Conservation (phyloP, 805 yeast species). For the Teunomyces gatunensis region DNA sequence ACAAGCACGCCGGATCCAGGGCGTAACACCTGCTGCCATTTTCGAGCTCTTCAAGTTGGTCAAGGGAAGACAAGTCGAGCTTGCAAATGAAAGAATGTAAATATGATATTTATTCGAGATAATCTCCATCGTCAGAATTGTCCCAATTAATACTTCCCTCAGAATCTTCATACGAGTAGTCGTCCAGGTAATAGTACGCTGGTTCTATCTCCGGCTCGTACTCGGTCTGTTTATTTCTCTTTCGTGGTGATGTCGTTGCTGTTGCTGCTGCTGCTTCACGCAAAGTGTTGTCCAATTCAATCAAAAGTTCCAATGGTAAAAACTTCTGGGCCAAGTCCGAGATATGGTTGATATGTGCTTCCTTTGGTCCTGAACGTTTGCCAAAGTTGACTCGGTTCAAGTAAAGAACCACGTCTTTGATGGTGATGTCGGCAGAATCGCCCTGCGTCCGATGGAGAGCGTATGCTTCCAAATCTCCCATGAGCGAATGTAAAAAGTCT, state of each 20-base stretch:
- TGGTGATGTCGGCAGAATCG: conserved; percentile 24
- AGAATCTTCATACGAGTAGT: not conserved
- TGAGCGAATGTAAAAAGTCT: conserved; percentile 27
- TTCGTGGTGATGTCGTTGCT: no score
- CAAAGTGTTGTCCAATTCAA: conserved; percentile 31
- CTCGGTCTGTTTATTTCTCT: not conserved
- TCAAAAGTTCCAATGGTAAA: conserved; percentile 35
- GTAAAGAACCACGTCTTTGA: conserved; percentile 35
- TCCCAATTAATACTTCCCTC: not conserved
- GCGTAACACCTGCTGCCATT: conserved; percentile 90
- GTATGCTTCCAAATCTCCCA: conserved; percentile 34
- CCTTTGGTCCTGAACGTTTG: conserved; percentile 7
- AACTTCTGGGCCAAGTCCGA: conserved; percentile 32
- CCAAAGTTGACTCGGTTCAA: conserved; percentile 29
- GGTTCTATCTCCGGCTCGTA: not conserved
- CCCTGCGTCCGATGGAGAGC: conserved; percentile 26
- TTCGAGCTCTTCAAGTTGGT: conserved; percentile 70
- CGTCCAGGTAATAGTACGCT: not conserved
- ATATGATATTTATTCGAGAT: conserved; percentile 8
- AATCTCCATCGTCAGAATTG: not conserved
- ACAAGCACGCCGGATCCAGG: conserved; percentile 92
- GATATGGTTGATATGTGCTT: conserved; percentile 19
- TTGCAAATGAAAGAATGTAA: conserved; percentile 19
- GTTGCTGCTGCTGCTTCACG: not conserved
- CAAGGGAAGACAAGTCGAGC: conserved; percentile 25